phyloP scores from a whole-genome alignment of 306 rosid genomes.

The Casuarina cunninghamiana region DNA sequence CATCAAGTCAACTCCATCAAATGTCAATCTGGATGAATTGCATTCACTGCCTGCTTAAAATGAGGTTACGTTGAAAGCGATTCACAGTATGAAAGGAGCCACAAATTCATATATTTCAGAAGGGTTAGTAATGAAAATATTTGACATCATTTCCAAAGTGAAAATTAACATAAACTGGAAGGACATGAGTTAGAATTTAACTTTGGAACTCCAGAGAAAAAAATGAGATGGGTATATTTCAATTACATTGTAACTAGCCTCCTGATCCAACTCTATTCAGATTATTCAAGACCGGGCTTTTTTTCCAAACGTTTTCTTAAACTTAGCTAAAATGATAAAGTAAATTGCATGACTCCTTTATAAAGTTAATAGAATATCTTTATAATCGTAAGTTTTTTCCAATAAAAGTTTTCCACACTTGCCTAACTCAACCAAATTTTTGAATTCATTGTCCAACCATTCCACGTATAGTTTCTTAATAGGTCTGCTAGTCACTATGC shows the following conservation, averaged over 20 bases:
- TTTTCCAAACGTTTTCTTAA: not conserved
- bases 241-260: not conserved
- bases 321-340: not conserved
- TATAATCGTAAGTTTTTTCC: not conserved
- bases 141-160: not conserved
- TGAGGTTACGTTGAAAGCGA: conserved; percentile 27
- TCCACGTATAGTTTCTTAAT: too few species aligned
- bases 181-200: not conserved
- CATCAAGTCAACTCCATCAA: conserved; percentile 93
- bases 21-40: conserved; percentile 76
- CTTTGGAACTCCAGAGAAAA: not conserved
- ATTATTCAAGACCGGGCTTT: not conserved
- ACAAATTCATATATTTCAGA: not conserved
- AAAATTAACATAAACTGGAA: not conserved
- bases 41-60: conserved; percentile 83
- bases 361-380: not conserved
- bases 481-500: too few species aligned
- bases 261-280: not conserved
- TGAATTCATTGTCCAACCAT: not conserved
- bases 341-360: not conserved
- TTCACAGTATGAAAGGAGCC: not conserved
- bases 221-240: not conserved
- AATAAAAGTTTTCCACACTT: not conserved
- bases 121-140: not conserved
- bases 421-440: not conserved